These are phyloP conservation scores for Epichloe typhina DNA, from an alignment of 2,329 filamentous ascomycete genomes.

Conservation along the genomic window DNA sequence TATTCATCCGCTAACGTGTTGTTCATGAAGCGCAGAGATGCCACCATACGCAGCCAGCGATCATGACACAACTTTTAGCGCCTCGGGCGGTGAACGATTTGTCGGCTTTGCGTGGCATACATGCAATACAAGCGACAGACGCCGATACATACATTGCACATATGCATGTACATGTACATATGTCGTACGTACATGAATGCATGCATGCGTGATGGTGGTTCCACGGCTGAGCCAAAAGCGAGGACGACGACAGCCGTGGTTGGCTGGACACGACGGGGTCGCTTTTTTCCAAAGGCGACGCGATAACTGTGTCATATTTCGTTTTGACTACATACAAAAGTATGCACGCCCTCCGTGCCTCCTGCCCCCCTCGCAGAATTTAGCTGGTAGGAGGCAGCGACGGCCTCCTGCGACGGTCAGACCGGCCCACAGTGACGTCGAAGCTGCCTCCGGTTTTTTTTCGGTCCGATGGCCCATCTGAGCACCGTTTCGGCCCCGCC, in stretches of 20 bases:
- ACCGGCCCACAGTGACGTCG: constrained; percentile 19
- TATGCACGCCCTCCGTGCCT: not conserved
- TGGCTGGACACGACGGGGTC: not conserved
- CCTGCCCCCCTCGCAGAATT: not conserved
- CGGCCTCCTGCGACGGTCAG: constrained; percentile 3
- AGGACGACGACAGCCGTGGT: not conserved
- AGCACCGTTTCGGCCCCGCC: constrained; percentile 15
- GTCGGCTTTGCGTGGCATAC: not conserved
- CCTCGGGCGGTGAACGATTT: constrained; percentile 1
- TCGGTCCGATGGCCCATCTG: constrained; percentile 17
- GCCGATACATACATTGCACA: too few relatives aligned
- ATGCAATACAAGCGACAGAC: not conserved
- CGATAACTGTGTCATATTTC: constrained; percentile 2
- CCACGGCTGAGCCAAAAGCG: not conserved
- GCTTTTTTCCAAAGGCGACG: not conserved
- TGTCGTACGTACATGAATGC: accelerated
- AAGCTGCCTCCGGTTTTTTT: constrained; percentile 8
- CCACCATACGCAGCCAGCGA: too few relatives aligned
- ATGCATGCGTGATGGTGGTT: not conserved
- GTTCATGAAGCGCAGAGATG: too few relatives aligned
- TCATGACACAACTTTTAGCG: not conserved
- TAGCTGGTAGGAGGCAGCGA: not conserved
- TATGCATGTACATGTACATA: too few relatives aligned
- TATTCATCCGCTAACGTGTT: too few relatives aligned
- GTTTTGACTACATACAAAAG: not conserved